A percentile compares a stretch with the other conserved stretches of the same genome.
phyloP scores from a whole-genome alignment of 306 rosid species.

The Mimosa bimucronata region DNA sequence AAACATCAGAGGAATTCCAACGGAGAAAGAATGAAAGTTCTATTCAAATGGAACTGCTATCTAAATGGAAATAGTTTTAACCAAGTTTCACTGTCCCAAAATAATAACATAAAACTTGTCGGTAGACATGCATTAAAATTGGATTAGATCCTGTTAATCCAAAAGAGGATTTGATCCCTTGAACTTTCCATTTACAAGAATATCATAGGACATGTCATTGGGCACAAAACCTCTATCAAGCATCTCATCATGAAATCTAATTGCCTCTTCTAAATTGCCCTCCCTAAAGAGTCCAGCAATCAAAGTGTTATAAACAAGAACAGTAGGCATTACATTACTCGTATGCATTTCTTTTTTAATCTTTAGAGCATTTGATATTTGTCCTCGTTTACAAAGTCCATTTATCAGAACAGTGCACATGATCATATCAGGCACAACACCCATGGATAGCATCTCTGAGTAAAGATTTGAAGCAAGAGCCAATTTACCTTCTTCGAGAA shows the following conservation, averaged over 20 bases:
- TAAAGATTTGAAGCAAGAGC: constrained; percentile 64
- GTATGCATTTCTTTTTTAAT: constrained; percentile 58
- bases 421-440: constrained; percentile 61
- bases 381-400: constrained; percentile 68
- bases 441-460: constrained; percentile 76
- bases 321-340: constrained; percentile 51
- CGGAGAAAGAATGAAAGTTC: constrained; percentile 14
- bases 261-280: constrained; percentile 74
- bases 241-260: constrained; percentile 85
- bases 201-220: constrained; percentile 63
- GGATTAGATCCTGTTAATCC: constrained; percentile 3
- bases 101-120: constrained; percentile 27
- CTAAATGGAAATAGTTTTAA: constrained; percentile 7
- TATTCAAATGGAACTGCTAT: background rate
- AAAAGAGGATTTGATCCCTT: constrained; percentile 38
- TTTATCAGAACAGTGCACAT: constrained; percentile 54
- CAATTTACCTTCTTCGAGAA: constrained; percentile 61
- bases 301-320: constrained; percentile 64
- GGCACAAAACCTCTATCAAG: constrained; percentile 78
- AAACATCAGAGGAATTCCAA: constrained; percentile 5
- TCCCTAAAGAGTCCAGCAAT: constrained; percentile 72
- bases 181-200: constrained; percentile 70
- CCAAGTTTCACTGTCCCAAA: constrained; percentile 57
- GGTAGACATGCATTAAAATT: constrained; percentile 21
- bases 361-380: constrained; percentile 65